Percentiles rank a stretch among this genome's conserved stretches.
Evolutionary conservation across 2,329 filamentous ascomycete genomes (phyloP).

Genomic region (Nemania sp.): DNA sequence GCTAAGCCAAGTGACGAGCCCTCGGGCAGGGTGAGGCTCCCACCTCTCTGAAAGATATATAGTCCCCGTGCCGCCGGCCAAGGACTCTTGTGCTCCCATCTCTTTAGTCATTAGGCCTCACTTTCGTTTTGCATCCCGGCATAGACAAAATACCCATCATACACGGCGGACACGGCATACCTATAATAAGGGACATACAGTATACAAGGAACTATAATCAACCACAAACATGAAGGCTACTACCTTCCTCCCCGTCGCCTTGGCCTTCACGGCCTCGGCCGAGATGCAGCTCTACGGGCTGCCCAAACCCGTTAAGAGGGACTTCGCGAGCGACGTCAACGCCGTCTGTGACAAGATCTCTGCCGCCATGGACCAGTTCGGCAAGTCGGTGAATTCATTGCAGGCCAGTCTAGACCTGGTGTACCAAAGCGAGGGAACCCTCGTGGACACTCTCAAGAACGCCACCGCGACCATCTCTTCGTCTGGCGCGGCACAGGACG

Average conservation of each 20-base stretch:
- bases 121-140: neutral
- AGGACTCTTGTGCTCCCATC: neutral
- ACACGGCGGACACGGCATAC: neutral
- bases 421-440: slow-evolving; percentile 43
- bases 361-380: slow-evolving; percentile 46
- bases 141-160: neutral
- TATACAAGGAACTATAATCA: neutral
- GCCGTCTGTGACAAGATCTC: slow-evolving; percentile 44
- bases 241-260: slow-evolving; percentile 37
- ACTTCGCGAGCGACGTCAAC: slow-evolving; percentile 41
- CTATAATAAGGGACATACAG: neutral
- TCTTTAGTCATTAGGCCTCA: neutral
- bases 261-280: slow-evolving; percentile 44
- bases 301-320: slow-evolving; percentile 34
- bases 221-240: slow-evolving; percentile 45
- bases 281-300: slow-evolving; percentile 38
- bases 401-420: too few species aligned
- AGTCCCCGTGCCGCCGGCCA: slow-evolving; percentile 1
- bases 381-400: slow-evolving; percentile 49
- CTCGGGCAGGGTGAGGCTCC: slow-evolving; percentile 13
- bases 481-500: slow-evolving; percentile 30
- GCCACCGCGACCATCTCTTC: slow-evolving; percentile 36
- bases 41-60: slow-evolving; percentile 14
- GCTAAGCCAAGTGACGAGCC: slow-evolving; percentile 24
- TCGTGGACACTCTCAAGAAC: slow-evolving; percentile 43